Evolutionary conservation across 768 basidiomycete genomes (phyloP).

Genomic region (Collybiopsis confluens): DNA sequence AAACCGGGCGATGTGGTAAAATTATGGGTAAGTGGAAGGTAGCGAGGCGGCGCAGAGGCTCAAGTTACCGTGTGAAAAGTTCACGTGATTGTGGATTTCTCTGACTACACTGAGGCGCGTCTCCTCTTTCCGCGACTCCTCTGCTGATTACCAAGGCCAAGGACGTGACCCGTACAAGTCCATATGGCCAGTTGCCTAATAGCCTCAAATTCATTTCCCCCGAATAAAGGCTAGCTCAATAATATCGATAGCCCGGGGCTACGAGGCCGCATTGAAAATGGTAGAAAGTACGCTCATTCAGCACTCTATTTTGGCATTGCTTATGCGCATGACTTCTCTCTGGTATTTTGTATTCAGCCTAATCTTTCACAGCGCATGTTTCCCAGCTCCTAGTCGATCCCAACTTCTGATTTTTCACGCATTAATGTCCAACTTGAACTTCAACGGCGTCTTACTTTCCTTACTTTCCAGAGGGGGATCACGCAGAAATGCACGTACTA

Average conservation of each 20-base stretch:
- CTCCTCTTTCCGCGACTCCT: too few relatives aligned
- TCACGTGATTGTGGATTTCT: too few relatives aligned
- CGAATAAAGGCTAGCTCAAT: not conserved
- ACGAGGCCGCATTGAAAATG: not conserved
- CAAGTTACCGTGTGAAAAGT: too few relatives aligned
- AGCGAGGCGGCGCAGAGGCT: too few relatives aligned
- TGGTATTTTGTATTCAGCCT: not conserved
- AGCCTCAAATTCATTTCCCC: too few relatives aligned
- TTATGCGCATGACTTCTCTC: too few relatives aligned
- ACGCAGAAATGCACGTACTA: not conserved
- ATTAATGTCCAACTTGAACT: not conserved
- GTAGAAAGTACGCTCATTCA: not conserved
- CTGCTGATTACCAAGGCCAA: too few relatives aligned
- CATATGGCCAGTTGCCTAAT: too few relatives aligned
- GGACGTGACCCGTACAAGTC: too few relatives aligned
- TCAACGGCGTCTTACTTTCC: not conserved
- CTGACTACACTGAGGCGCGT: too few relatives aligned
- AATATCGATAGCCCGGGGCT: not conserved
- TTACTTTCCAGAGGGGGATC: not conserved
- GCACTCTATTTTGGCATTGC: not conserved
- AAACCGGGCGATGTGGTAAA: too few relatives aligned
- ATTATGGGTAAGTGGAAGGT: too few relatives aligned
- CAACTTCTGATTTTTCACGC: not conserved
- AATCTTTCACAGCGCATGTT: not conserved
- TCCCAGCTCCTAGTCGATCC: not conserved